A percentile compares a stretch with the other conserved stretches of the same genome.
These are phyloP conservation scores for Russula sp. DNA, from an alignment of 768 basidiomycete species.

Conservation along the genomic window DNA sequence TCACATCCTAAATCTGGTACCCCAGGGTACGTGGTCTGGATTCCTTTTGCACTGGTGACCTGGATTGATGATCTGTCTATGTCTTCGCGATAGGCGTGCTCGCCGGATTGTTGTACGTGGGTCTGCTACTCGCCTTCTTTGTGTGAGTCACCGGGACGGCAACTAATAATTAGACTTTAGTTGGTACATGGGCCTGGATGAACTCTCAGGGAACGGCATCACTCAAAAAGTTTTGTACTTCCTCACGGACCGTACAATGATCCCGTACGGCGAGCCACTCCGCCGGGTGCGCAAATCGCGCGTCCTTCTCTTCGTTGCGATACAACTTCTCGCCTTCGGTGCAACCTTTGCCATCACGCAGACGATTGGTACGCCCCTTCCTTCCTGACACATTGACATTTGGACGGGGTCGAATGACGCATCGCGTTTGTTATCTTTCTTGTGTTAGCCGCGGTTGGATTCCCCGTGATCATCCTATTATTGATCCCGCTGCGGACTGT, in stretches of 20 bases:
- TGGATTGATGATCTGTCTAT: not conserved
- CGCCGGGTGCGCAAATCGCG: slow-evolving; percentile 65
- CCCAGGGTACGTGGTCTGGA: slow-evolving; percentile 34
- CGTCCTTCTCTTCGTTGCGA: slow-evolving; percentile 58
- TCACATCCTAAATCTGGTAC: slow-evolving; percentile 71
- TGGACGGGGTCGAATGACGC: not conserved
- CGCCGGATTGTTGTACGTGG: slow-evolving; percentile 75
- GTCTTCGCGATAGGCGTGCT: slow-evolving; percentile 45
- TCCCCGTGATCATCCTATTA: slow-evolving; percentile 81
- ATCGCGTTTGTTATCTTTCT: not conserved
- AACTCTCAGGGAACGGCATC: slow-evolving; percentile 74
- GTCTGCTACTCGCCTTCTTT: not conserved
- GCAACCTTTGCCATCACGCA: slow-evolving; percentile 88
- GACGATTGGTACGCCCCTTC: slow-evolving; percentile 55
- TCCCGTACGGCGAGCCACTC: slow-evolving; percentile 61
- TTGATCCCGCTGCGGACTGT: slow-evolving; percentile 69
- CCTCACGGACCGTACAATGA: slow-evolving; percentile 60
- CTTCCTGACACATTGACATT: not conserved
- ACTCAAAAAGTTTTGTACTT: slow-evolving; percentile 76
- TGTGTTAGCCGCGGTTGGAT: slow-evolving; percentile 71
- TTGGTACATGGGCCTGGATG: slow-evolving; percentile 91
- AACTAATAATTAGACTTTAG: slow-evolving; percentile 29
- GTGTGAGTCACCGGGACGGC: not conserved
- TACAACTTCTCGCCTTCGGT: slow-evolving; percentile 81
- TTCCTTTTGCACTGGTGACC: slow-evolving; percentile 28